Conservation (phyloP, 345 rosid species). For the Eucalyptus cloeziana region DNA sequence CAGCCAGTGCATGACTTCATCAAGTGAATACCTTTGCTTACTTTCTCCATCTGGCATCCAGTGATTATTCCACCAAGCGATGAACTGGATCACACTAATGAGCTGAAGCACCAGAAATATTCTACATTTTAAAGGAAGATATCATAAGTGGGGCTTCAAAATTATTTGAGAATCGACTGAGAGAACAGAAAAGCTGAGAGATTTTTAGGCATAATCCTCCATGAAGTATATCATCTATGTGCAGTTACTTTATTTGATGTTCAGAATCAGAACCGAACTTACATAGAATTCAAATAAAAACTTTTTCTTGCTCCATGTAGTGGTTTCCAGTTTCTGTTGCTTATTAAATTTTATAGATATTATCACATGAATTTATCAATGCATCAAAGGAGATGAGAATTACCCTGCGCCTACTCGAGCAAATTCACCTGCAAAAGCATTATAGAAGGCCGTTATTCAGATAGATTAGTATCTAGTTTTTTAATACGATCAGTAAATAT, state of each 20-base stretch:
- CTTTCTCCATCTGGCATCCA: conserved; percentile 58
- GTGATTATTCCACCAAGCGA: conserved; percentile 80
- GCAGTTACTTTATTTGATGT: neutral
- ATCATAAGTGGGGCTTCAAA: neutral
- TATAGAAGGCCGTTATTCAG: neutral
- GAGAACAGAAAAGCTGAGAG: neutral
- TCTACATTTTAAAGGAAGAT: conserved; percentile 9
- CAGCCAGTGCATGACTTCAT: neutral
- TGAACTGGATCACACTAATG: conserved; percentile 72
- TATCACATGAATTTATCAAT: neutral
- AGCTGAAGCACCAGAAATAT: conserved; percentile 83
- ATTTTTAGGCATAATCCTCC: neutral
- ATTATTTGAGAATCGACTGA: neutral
- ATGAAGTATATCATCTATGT: neutral
- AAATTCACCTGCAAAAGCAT: conserved; percentile 59
- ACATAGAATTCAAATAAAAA: neutral
- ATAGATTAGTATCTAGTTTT: neutral
- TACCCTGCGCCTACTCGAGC: conserved; percentile 94
- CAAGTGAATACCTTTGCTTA: conserved; percentile 37
- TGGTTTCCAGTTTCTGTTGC: neutral
- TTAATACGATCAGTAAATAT: neutral
- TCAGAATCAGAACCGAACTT: neutral
- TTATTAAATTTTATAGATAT: neutral
- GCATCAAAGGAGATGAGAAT: neutral
- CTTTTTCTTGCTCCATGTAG: neutral